Conservation (phyloP, 495 filamentous ascomycete species). For the Penicillium samsonianum region DNA sequence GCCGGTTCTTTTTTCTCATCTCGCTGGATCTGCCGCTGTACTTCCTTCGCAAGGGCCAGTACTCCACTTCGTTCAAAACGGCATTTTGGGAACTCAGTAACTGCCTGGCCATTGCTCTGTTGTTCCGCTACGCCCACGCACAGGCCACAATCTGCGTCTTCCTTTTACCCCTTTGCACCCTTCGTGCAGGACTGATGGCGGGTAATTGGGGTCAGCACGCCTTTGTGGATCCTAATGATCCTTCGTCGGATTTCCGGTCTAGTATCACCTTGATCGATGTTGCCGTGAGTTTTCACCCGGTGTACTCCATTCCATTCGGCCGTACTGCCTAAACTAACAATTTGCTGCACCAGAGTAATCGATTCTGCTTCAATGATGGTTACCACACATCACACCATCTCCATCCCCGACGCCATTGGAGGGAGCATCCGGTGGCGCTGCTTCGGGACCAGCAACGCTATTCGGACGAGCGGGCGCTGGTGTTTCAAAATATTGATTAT, state of each 20-base stretch:
- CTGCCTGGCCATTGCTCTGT: slow-evolving; percentile 46
- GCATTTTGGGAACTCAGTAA: slow-evolving; percentile 57
- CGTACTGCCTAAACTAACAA: slow-evolving; percentile 12
- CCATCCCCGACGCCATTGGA: slow-evolving; percentile 71
- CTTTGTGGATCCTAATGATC: slow-evolving; percentile 66
- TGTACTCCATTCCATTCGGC: background rate
- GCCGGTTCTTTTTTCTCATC: slow-evolving; percentile 67
- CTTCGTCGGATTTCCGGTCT: slow-evolving; percentile 66
- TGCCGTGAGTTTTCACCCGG: slow-evolving; percentile 49
- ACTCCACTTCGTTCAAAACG: slow-evolving; percentile 49
- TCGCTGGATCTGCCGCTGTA: slow-evolving; percentile 76
- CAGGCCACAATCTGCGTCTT: slow-evolving; percentile 60
- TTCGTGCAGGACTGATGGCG: slow-evolving; percentile 66
- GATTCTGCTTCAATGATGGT: slow-evolving; percentile 74
- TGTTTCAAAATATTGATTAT: no score
- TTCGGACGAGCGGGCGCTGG: background rate
- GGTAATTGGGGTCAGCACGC: slow-evolving; percentile 79
- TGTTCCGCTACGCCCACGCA: slow-evolving; percentile 47
- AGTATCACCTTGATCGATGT: slow-evolving; percentile 74
- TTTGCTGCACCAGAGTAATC: slow-evolving; percentile 57
- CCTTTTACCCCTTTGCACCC: slow-evolving; percentile 56
- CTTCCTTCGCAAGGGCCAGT: slow-evolving; percentile 60
- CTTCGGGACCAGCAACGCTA: slow-evolving; percentile 62
- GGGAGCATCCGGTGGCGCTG: slow-evolving; percentile 67
- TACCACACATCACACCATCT: slow-evolving; percentile 78